A percentile compares a stretch with the other conserved stretches of the same genome.
Evolutionary conservation across 1,284 basidiomycete species (phyloP).

Genomic region (Microbotryum saponariae): DNA sequence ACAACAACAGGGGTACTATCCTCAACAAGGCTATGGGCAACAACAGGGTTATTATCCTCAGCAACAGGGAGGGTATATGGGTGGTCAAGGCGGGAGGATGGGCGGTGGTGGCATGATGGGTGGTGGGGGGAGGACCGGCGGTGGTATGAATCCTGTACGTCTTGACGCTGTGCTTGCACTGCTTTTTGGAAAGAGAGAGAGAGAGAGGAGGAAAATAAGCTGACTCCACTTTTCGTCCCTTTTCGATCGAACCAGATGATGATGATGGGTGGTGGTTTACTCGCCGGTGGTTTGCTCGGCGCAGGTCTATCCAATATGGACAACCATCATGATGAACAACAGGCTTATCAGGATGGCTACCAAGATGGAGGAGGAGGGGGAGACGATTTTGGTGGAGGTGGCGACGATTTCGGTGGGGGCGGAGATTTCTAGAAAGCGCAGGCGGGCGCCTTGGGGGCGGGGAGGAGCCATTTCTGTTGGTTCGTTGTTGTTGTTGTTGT

Average conservation of each 20-base stretch:
- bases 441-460: too few species aligned
- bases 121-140: conserved; percentile 11
- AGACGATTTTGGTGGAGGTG: too few species aligned
- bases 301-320: conserved; percentile 2
- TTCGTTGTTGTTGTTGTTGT: too few species aligned
- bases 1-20: not conserved
- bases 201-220: too few species aligned
- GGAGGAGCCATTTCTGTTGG: too few species aligned
- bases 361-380: too few species aligned
- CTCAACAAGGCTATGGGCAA: not conserved
- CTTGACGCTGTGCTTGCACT: not conserved
- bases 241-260: conserved; percentile 5
- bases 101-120: conserved; percentile 9
- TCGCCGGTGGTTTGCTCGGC: conserved; percentile 11
- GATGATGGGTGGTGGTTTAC: conserved; percentile 20
- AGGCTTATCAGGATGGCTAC: not conserved
- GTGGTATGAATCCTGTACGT: conserved; percentile 25
- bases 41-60: conserved; percentile 1
- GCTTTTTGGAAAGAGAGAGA: too few species aligned
- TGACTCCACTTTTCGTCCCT: too few species aligned
- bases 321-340: conserved; percentile 15
- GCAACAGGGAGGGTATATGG: conserved; percentile 1
- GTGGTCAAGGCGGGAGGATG: not conserved
- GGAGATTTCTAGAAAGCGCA: too few species aligned
- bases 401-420: too few species aligned